Evolutionary conservation across 2,329 filamentous ascomycete species (phyloP).

Genomic region (Pseudocercospora fijiensis): DNA sequence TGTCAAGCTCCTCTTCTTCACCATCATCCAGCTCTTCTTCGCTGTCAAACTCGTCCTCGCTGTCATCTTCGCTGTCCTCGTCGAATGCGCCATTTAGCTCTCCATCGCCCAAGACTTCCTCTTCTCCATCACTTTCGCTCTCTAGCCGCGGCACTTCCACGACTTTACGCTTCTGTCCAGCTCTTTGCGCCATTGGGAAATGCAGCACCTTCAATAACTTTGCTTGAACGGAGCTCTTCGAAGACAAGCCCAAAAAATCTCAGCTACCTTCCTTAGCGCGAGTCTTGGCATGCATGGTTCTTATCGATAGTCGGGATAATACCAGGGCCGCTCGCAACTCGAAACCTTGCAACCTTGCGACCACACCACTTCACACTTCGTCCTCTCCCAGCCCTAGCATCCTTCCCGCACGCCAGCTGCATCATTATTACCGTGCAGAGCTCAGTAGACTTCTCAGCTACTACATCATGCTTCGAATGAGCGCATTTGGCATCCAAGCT

Average conservation of each 20-base stretch:
- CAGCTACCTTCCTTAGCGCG: background rate
- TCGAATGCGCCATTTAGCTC: constrained; percentile 32
- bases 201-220: background rate
- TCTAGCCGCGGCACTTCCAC: constrained; percentile 38
- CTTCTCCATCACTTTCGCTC: constrained; percentile 32
- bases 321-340: too few species aligned
- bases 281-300: background rate
- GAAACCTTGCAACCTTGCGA: too few species aligned
- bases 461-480: background rate
- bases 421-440: background rate
- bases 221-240: background rate
- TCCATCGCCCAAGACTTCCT: constrained; percentile 42
- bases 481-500: background rate
- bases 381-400: background rate
- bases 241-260: background rate
- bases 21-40: constrained; percentile 29
- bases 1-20: constrained; percentile 37
- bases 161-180: constrained; percentile 47
- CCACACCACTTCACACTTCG: background rate
- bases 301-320: background rate
- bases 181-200: constrained; percentile 31
- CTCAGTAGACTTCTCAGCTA: background rate
- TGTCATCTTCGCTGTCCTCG: constrained; percentile 38
- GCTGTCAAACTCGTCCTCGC: constrained; percentile 33
- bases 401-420: constrained; percentile 1